Base-by-base conservation (phyloP, 192 early-diverging fungal species). In the Paraglomus occultum region DNA sequence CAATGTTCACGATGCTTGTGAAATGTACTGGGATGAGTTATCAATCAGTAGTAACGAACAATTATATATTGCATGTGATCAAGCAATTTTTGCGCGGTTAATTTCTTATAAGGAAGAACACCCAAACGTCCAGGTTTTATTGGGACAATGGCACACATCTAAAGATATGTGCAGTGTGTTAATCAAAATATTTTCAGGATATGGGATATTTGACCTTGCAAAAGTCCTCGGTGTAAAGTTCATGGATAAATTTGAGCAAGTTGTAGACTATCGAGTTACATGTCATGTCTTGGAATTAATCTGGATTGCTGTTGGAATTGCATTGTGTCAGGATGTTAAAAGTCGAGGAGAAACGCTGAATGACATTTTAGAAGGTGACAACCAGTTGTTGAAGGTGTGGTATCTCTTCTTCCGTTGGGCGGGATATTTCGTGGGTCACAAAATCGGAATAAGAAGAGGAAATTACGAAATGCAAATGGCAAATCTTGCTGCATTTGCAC, bases 31-130 rank as follows among this genome's bases (percentile, higher is more conserved):
- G 40, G 12, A 60, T 60, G 58, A 60, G 12, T 60, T 60, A 42
- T 17, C 1, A n/a, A 55, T 31, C 31, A 31, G 54, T 8, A 64
- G 49, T 12, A 48, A 44, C 14, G 18, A 47, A 0, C 31, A 1
- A 6, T 20, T 64, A 48, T 18, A 48, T 22, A 64, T 64, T 64
- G 20, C 62, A 31, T 49, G 18, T 14, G 18, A 64, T 14, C 18
- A 64, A 6, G 46, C 62, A 3, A 64, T 64, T 48, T 63, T 64
- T 64, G 9, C 7, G 11, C 0, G 46, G 5, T 23, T 64, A 22
- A 64, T 64, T 64, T 64, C 18, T 3, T 64, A 64, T 12, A 64
- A 46, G 49, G 62, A 64, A 64, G 31, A 64, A 6, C 46, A 64
- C 42, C 0, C 22, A 46, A 20, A 64, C 23, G 49, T 49, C 20